Evolutionary conservation across 2,329 filamentous ascomycete species (phyloP).

Genomic region (Sphaerostilbella broomeana): DNA sequence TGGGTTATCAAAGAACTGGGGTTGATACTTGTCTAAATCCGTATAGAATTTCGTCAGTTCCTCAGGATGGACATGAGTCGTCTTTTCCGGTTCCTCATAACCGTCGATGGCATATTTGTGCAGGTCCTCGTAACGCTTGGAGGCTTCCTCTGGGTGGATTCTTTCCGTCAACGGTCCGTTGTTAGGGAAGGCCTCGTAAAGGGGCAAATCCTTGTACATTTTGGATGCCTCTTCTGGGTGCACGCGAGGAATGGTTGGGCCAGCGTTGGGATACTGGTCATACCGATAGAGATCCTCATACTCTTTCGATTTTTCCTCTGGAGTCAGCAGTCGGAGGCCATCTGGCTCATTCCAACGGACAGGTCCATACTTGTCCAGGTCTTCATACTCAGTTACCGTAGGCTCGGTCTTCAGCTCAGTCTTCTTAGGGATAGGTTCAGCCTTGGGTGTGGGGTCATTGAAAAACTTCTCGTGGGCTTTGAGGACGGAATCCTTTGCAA

Average conservation of each 20-base stretch:
- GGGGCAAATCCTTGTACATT: slow-evolving; percentile 30
- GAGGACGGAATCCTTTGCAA: slow-evolving; percentile 26
- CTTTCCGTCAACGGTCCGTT: slow-evolving; percentile 17
- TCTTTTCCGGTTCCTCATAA: slow-evolving; percentile 23
- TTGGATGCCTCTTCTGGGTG: slow-evolving; percentile 32
- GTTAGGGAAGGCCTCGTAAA: slow-evolving; percentile 26
- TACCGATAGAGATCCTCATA: slow-evolving; percentile 36
- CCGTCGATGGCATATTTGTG: slow-evolving; percentile 25
- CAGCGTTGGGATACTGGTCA: slow-evolving; percentile 26
- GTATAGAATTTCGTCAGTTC: slow-evolving; percentile 33
- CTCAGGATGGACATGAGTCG: slow-evolving; percentile 29
- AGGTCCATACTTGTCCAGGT: slow-evolving; percentile 35
- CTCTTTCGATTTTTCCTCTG: slow-evolving; percentile 30
- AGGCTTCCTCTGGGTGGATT: slow-evolving; percentile 29
- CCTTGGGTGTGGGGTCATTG: slow-evolving; percentile 26
- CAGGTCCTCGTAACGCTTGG: slow-evolving; percentile 30
- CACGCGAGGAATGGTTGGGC: slow-evolving; percentile 17
- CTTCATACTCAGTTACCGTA: slow-evolving; percentile 30
- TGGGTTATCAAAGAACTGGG: slow-evolving; percentile 23
- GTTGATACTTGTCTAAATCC: slow-evolving; percentile 37
- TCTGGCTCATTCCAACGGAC: slow-evolving; percentile 34
- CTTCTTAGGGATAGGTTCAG: slow-evolving; percentile 31
- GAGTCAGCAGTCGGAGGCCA: slow-evolving; percentile 29
- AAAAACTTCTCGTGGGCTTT: slow-evolving; percentile 24
- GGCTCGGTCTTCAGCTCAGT: slow-evolving; percentile 25